Evolutionary conservation across 2,329 filamentous ascomycete species (phyloP), one percentile per base, ranked within the genome.

Genomic region (Sordariomycetes sp.): DNA sequence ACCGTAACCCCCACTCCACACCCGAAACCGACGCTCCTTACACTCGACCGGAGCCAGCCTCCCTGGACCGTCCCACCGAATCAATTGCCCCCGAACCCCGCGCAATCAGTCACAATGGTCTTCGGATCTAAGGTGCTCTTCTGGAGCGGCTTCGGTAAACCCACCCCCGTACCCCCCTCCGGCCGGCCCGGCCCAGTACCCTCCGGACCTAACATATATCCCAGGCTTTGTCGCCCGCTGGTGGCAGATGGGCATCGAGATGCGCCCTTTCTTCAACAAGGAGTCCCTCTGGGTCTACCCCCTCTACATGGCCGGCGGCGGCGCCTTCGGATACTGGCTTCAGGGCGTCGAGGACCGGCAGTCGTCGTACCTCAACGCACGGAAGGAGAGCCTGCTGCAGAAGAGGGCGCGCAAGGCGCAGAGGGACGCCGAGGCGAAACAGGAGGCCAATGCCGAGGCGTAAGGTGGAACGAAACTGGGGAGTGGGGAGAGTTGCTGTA

Each of bases 181-280:
- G 12, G 48, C 17, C 24, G 10, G 15, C 42, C 6, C 17, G 17
- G n/a, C 13, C 55, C 55, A 53, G 57, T 58, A 51, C 39, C 52
- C 39, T 48, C n/a, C 28, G n/a, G 45, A 28, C 32, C 4, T 28
- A n/a, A 17, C 15, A 39, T 3, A 3, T 12, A 12, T 10, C n/a
- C 45, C 54, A 99, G 94, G 94, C 78, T 75, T 96, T 66, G 90
- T 88, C 69, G 87, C 91, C 68, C 89, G 92, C 66, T 82, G 94
- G 73, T 96, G 91, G 89, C 94, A 97, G 74, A 86, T 99, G 70
- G 94, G 92, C 68, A 94, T 99, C 71, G 90, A 99, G 77, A 96
- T 95, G 90, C 90, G 91, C 61, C 94, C 92, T 56, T 86, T 96
- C 72, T 89, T 97, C 80, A 85, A 87, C 74, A 83, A 80, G 67